Evolutionary conservation across 306 rosid species (phyloP), one percentile per base, ranked within the genome.

Genomic region (Lathyrus tuberosus): DNA sequence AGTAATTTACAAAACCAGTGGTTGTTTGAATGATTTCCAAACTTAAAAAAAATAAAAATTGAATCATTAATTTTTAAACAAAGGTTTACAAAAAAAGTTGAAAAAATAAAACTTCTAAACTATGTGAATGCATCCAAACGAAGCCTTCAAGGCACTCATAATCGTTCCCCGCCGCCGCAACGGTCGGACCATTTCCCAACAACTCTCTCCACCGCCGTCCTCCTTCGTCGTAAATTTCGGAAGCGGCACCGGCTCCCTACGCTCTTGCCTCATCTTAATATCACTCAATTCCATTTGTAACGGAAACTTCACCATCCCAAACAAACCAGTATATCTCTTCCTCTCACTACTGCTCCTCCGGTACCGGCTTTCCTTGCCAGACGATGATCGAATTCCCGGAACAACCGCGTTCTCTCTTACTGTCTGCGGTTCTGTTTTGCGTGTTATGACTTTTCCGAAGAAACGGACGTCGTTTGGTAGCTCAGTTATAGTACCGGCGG

Each of bases 251-350:
- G 77, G 65, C 0, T 70, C 80, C 14, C 49, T 70, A n/a, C 80
- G 69, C 3, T 35, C 75, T 47, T 73, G 86, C 24, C 86, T 78
- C 72, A 8, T 69, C 75, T 74, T 82, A 3, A 82, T 78, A 13
- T 82, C 83, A 22, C 72, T 70, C 59, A 82, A 30, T 6, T 82
- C 75, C 83, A 82, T 82, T 28, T 82, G 80, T 14, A 78, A 47
- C 14, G 86, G 83, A 51, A 69, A 82, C 82, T 78, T 78, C 37
- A 58, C 77, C 4, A 48, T 26, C 24, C 82, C 83, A n/a, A 81
- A 77, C 44, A 73, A 37, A 0, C 75, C 74, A 10, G 20, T 72
- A 10, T 43, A 33, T 8, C 20, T 51, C 59, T 35, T 77, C 37
- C 52, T 51, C 51, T 46, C 0, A 11, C 82, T 70, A 4, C 37